Conservation (phyloP, 2,329 filamentous ascomycete species). For the Dothideomycetes sp. region DNA sequence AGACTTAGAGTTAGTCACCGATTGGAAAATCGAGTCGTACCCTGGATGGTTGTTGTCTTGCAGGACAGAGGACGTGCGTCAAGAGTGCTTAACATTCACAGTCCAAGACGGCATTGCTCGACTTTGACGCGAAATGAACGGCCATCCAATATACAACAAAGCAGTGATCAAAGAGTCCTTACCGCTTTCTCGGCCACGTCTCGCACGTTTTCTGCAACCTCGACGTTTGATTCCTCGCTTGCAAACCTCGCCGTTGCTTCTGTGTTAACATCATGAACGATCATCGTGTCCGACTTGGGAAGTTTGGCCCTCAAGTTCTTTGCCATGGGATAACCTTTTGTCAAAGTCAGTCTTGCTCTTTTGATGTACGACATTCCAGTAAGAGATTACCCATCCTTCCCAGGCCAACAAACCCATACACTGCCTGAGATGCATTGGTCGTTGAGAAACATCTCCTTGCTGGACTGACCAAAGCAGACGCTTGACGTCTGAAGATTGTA, state of each 20-base stretch:
- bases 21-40: too few relatives aligned
- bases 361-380: slow-evolving; percentile 15
- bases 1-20: too few relatives aligned
- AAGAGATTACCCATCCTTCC: slow-evolving; percentile 40
- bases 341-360: neutral
- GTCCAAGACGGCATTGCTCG: too few relatives aligned
- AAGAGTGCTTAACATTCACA: too few relatives aligned
- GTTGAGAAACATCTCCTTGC: slow-evolving; percentile 36
- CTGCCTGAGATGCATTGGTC: slow-evolving; percentile 32
- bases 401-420: slow-evolving; percentile 44
- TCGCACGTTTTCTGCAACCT: slow-evolving; percentile 48
- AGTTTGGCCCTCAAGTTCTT: slow-evolving; percentile 60
- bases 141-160: too few relatives aligned
- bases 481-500: slow-evolving; percentile 12
- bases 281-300: slow-evolving; percentile 51
- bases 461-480: slow-evolving; percentile 15
- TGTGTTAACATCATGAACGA: slow-evolving; percentile 58
- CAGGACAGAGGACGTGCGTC: too few relatives aligned
- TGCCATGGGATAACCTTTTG: slow-evolving; percentile 61
- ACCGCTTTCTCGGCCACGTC: slow-evolving; percentile 60
- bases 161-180: slow-evolving; percentile 28
- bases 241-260: slow-evolving; percentile 48
- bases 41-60: too few relatives aligned
- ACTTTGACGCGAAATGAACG: too few relatives aligned
- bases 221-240: slow-evolving; percentile 45